Base-by-base conservation (phyloP, 805 yeast genomes). In the Yamadazyma nakazawae region DNA sequence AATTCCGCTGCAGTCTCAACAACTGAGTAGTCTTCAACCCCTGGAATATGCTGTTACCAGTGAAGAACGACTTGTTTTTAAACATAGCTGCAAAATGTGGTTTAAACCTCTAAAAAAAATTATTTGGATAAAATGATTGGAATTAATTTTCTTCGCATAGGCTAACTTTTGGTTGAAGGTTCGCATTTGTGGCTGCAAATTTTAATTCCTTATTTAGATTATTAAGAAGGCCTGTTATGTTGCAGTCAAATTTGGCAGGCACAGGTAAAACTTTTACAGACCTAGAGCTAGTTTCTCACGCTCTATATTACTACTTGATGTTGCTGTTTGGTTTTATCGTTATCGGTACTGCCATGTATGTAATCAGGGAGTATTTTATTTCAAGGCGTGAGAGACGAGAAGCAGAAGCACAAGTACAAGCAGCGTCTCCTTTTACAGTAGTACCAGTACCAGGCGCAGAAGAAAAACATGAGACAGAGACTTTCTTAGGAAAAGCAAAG, bases 11-110 rank as follows among this genome's bases (percentile, higher is more conserved):
- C 36, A 40, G 46, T 21, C 30, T 43, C 41, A 46, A 26, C 13
- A 46, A n/a, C 42, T 44, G 42, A 14, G 31, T 24, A 1, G 41
- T 42, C 21, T 35, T 46, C 43, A 49, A 42, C 35, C 63, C 64
- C 49, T 75, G 57, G 31, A 80, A 75, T 19, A 78, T 64, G 3
- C 77, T 56, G 63, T 82, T 82, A 58, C 70, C 73, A 50, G 81
- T 70, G 62, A 82, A 82, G 68, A 77, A 81, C 63, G 80, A 79
- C 68, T 77, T 76, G 5, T 82, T 68, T 57, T 74, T 74, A 39
- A 80, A 74, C 41, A 81, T 62, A 55, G n/a, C 47, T 58, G 16
- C 10, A 35, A 13, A 17, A 28, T 37, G 36, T 24, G 40, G 39
- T 47, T 14, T 19, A 13, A 35, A 43, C 32, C 12, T 26, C 34